Percentiles rank a stretch among this genome's conserved stretches.
These are phyloP conservation scores for Rubroboletus satanas DNA, from an alignment of 768 basidiomycete genomes.

Conservation along the genomic window DNA sequence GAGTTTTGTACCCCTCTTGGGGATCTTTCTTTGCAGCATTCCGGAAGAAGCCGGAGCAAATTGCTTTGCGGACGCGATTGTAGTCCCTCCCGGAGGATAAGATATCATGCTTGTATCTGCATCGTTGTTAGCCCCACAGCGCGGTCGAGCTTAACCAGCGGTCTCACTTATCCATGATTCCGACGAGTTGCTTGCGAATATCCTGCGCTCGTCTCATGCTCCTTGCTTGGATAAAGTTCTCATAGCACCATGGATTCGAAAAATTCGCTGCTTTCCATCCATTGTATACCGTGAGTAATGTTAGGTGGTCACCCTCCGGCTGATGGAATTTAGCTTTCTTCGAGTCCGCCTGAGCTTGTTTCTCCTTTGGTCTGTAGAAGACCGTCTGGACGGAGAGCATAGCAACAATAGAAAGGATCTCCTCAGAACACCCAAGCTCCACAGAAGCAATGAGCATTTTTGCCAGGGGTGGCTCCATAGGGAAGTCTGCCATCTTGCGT, in stretches of 20 bases:
- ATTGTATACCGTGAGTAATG: constrained; percentile 91
- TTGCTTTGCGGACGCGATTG: constrained; percentile 89
- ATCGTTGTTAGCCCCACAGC: constrained; percentile 4
- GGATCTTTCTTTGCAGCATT: constrained; percentile 99
- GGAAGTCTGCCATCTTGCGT: constrained; percentile 99
- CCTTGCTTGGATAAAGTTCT: constrained; percentile 97
- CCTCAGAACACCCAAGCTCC: constrained; percentile 96
- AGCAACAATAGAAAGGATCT: constrained; percentile 93
- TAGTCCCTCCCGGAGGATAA: constrained; percentile 89
- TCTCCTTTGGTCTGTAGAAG: constrained; percentile 99
- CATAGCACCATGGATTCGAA: constrained; percentile 98
- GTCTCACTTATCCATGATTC: constrained; percentile 95
- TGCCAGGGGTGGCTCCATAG: constrained; percentile 92
- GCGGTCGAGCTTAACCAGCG: not conserved
- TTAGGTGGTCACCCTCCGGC: constrained; percentile 95
- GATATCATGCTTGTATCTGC: constrained; percentile 95
- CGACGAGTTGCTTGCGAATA: constrained; percentile 93
- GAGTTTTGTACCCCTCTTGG: constrained; percentile 96
- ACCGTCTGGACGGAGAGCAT: constrained; percentile 97
- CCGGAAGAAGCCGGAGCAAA: constrained; percentile 96
- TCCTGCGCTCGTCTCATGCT: constrained; percentile 98
- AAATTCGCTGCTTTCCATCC: constrained; percentile 97
- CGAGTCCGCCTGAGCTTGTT: constrained; percentile 97
- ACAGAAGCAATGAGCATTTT: constrained; percentile 99
- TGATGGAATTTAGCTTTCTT: constrained; percentile 99